These are phyloP conservation scores for Ceratobasidium sp. DNA, from an alignment of 1,284 basidiomycete genomes.

Conservation along the genomic window DNA sequence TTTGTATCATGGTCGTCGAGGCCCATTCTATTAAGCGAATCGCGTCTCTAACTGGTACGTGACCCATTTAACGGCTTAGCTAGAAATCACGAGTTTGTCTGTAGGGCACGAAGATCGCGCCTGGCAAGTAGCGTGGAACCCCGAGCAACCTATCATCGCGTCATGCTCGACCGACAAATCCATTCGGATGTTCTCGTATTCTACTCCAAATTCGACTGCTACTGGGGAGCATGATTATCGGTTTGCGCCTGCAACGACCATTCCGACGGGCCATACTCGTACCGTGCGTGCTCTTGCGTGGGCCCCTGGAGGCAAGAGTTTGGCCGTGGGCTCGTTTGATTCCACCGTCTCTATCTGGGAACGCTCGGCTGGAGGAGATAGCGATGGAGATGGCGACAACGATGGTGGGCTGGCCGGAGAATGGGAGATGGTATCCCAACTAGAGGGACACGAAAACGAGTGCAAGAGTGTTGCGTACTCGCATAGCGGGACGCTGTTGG, in stretches of 20 bases:
- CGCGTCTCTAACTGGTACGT: conserved; percentile 43
- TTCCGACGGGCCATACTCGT: conserved; percentile 88
- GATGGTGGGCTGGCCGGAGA: conserved; percentile 62
- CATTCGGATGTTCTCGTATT: conserved; percentile 87
- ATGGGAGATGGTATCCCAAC: conserved; percentile 88
- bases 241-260: conserved; percentile 73
- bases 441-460: conserved; percentile 98
- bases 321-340: conserved; percentile 98
- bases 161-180: conserved; percentile 96
- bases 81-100: background rate
- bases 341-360: conserved; percentile 95
- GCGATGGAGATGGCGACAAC: conserved; percentile 62
- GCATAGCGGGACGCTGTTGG: conserved; percentile 80
- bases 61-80: background rate
- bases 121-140: conserved; percentile 96
- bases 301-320: conserved; percentile 87
- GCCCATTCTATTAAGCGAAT: conserved; percentile 16
- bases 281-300: conserved; percentile 93
- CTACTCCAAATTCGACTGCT: conserved; percentile 52
- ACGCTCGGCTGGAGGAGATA: conserved; percentile 60
- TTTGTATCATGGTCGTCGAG: background rate
- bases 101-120: conserved; percentile 87
- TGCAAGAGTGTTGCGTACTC: conserved; percentile 97
- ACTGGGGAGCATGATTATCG: conserved; percentile 51
- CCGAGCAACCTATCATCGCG: conserved; percentile 83